phyloP scores from a whole-genome alignment of 1,139 yeast species.

The Suhomyces anneliseae region DNA sequence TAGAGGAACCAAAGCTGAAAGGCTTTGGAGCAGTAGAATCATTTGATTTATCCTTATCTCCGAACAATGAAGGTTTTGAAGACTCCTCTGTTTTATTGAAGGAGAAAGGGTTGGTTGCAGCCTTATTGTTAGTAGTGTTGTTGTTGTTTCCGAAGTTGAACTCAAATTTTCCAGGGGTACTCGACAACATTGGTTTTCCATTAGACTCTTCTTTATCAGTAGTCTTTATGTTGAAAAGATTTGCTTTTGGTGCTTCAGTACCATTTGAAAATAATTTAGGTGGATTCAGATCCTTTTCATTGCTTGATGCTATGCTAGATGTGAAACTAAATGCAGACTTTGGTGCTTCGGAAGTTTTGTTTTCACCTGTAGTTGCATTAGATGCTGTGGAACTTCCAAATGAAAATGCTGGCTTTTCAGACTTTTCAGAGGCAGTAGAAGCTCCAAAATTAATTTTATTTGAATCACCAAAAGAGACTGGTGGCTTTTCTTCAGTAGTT shows the following conservation, averaged over 20 bases:
- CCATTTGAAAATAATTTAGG: neutral
- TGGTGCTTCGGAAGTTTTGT: constrained; percentile 1
- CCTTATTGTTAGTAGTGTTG: neutral
- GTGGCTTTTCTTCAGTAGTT: neutral
- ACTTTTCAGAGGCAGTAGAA: neutral
- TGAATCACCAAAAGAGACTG: constrained; percentile 8
- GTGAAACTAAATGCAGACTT: constrained; percentile 7
- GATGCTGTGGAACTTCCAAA: constrained; percentile 7
- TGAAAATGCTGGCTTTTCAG: constrained; percentile 5
- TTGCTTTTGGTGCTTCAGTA: constrained; percentile 3
- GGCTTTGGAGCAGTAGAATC: constrained; percentile 14
- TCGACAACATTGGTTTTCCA: neutral
- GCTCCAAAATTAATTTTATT: constrained; percentile 6
- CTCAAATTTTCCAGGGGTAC: neutral
- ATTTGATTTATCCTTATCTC: constrained; percentile 3
- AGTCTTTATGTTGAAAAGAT: constrained; percentile 4
- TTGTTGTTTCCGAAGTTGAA: constrained; percentile 3
- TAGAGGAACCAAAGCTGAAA: constrained; percentile 21
- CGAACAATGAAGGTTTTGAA: constrained; percentile 13
- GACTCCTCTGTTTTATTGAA: constrained; percentile 8
- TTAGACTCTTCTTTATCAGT: neutral
- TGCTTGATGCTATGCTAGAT: neutral
- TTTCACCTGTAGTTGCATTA: neutral
- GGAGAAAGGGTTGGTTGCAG: constrained; percentile 6
- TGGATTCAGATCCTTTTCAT: neutral